phyloP scores from a whole-genome alignment of 345 rosid species.

The Corymbia maculata region DNA sequence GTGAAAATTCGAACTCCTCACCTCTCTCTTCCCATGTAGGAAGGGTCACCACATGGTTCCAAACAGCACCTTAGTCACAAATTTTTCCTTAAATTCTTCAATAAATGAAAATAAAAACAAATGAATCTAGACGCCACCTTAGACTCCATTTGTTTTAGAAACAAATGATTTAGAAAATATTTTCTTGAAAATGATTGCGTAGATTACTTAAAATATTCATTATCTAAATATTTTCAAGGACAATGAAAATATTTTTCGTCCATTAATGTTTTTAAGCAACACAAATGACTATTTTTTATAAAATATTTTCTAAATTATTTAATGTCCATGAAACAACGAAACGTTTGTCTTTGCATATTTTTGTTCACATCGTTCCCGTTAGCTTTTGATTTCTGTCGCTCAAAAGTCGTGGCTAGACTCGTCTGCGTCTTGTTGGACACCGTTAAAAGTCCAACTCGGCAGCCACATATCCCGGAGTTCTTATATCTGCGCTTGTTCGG shows the following conservation, averaged over 20 bases:
- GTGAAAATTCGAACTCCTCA: too few relatives aligned
- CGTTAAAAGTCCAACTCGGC: not conserved
- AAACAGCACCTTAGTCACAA: not conserved
- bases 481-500: not conserved
- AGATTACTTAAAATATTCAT: too few relatives aligned
- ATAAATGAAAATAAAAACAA: too few relatives aligned
- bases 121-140: not conserved
- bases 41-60: not conserved
- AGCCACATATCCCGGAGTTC: not conserved
- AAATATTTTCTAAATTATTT: fast-evolving
- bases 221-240: too few relatives aligned
- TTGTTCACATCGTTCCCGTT: not conserved
- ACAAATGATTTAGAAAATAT: too few relatives aligned
- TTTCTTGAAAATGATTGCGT: too few relatives aligned
- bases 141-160: too few relatives aligned
- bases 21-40: too few relatives aligned
- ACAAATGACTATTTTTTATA: not conserved
- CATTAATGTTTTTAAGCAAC: too few relatives aligned
- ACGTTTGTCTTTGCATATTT: fast-evolving
- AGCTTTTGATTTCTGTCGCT: not conserved
- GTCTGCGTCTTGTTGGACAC: not conserved
- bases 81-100: not conserved
- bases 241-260: not conserved
- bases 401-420: not conserved
- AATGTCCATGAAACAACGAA: fast-evolving